Evolutionary conservation across 805 yeast species (phyloP), one percentile per base, ranked within the genome.

Genomic region (Gaillardinia entomophila): DNA sequence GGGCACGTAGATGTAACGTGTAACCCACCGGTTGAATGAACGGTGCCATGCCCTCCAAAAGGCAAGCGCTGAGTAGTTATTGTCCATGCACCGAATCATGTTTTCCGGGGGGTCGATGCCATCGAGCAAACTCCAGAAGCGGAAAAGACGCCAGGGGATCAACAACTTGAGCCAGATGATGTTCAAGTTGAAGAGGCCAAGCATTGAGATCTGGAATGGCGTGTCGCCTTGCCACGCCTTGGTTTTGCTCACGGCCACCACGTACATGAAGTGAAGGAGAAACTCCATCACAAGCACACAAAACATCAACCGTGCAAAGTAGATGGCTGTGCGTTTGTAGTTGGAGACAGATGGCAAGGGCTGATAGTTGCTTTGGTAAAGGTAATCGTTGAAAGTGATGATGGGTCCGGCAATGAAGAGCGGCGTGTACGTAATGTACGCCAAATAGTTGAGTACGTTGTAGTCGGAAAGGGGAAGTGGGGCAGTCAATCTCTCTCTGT

Each of bases 21-120:
- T 73, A 22, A 85, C 82, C 95, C 96, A 92, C 45, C 82, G 74
- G 60, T 90, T 89, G 62, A 68, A 92, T 30, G 95, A 82, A 50
- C 97, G 75, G 59, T 92, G 99, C 99, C 99, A 92, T 3, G 96
- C 95, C 52, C 97, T 73, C 99, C 99, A 92, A 55, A 92, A 92
- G n/a, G 92, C 87, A 40, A 86, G 57, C 0, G 96, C 92, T 22
- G 95, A 82, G 56, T 80, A 92, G 59, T 92, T 92, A 58, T 92
- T 87, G 54, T 87, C 84, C 77, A 92, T 86, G 53, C 97, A 89
- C 37, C 99, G 69, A 35, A 92, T 79, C 97, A 92, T 92, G 51
- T 92, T 92, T 53, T 92, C 99, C 2, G 98, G 97, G 0, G 97
- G 85, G 50, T 92, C 97, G 32, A 90, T 86, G 0, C 84, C 85